phyloP scores from a whole-genome alignment of 306 rosid genomes.

The Canavalia ensiformis region DNA sequence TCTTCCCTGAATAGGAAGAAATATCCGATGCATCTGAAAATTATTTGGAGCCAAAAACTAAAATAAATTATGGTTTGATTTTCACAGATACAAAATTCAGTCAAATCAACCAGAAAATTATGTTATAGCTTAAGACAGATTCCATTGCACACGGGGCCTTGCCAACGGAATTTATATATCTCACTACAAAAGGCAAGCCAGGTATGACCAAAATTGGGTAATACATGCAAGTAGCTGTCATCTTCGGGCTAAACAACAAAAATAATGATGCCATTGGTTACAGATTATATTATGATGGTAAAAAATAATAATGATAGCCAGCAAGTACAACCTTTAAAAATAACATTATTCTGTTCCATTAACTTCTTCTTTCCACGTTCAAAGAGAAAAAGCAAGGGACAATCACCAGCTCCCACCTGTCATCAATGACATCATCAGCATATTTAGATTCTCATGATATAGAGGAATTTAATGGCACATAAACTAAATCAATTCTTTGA shows the following conservation, averaged over 20 bases:
- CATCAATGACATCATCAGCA: conserved; percentile 43
- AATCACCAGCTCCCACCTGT: conserved; percentile 68
- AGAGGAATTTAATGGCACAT: conserved; percentile 39
- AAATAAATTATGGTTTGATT: conserved; percentile 12
- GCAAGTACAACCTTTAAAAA: conserved; percentile 69
- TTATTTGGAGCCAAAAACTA: conserved; percentile 5
- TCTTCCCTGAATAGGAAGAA: conserved; percentile 73
- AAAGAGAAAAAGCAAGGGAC: conserved; percentile 68
- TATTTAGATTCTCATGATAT: conserved; percentile 33
- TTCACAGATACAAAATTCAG: conserved; percentile 12
- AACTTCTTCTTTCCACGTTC: conserved; percentile 91
- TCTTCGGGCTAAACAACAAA: not conserved
- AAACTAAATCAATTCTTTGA: conserved; percentile 39
- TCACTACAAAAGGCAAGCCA: conserved; percentile 14
- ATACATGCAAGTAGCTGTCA: conserved; percentile 11
- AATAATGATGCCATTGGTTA: not conserved
- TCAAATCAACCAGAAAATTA: conserved; percentile 19
- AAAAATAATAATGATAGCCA: conserved; percentile 10
- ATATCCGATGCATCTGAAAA: conserved; percentile 75
- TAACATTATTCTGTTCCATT: conserved; percentile 80
- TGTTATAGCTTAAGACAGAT: conserved; percentile 8
- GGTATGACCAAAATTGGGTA: not conserved
- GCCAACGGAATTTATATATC: conserved; percentile 14
- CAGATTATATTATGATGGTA: not conserved
- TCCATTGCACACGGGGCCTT: conserved; percentile 19